Percentiles rank a stretch among this genome's conserved stretches.
phyloP scores from a whole-genome alignment of 129 eudicot species.

The Cynara cardunculus region DNA sequence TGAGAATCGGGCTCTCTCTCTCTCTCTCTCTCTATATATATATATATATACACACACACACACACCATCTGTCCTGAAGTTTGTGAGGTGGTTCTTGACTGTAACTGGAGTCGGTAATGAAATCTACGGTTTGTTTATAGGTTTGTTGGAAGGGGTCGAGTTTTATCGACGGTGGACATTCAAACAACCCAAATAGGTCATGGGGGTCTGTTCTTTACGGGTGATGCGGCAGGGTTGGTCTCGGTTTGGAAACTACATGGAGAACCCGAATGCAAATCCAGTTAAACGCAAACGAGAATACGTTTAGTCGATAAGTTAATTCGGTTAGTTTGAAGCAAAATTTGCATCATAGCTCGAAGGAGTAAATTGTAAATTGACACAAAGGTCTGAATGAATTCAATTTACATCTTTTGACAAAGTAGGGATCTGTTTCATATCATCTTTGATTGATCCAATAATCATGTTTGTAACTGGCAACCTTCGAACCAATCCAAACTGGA shows the following conservation, averaged over 20 bases:
- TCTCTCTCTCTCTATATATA: too few relatives aligned
- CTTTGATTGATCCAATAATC: neutral
- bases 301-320: neutral
- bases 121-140: slow-evolving; percentile 13
- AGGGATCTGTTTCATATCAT: too few relatives aligned
- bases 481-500: too few relatives aligned
- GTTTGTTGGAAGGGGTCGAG: slow-evolving; percentile 58
- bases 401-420: too few relatives aligned
- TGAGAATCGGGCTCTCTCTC: too few relatives aligned
- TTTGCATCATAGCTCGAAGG: neutral
- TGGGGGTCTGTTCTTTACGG: slow-evolving; percentile 59
- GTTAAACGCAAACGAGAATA: neutral
- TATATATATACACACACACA: too few relatives aligned
- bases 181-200: slow-evolving; percentile 27
- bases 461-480: too few relatives aligned
- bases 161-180: slow-evolving; percentile 35
- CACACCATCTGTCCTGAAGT: neutral
- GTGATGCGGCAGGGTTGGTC: slow-evolving; percentile 52
- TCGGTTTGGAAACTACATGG: slow-evolving; percentile 49
- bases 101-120: neutral
- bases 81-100: neutral
- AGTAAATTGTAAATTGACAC: neutral
- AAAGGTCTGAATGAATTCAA: neutral
- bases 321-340: neutral
- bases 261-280: neutral